These are phyloP conservation scores for Stevia rebaudiana DNA, from an alignment of 140 eudicot genomes.

Conservation along the genomic window DNA sequence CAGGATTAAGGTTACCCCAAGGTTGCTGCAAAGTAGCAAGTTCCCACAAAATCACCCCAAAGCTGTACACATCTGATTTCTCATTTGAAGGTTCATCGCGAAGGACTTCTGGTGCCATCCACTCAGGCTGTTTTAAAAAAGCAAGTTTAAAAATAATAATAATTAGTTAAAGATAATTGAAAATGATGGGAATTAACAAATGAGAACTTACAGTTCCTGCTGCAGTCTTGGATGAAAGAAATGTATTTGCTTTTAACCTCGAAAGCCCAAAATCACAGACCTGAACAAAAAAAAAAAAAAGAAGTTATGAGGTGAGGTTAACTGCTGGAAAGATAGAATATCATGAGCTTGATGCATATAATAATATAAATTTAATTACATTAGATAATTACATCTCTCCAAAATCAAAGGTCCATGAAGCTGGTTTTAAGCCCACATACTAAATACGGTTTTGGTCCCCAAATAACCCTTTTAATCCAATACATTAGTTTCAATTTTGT, in stretches of 20 bases:
- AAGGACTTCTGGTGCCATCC: constrained; percentile 59
- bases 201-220: constrained; percentile 47
- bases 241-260: constrained; percentile 45
- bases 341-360: neutral
- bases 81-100: constrained; percentile 50
- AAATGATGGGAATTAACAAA: neutral
- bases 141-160: neutral
- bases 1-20: constrained; percentile 43
- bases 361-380: too few species aligned
- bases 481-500: too few species aligned
- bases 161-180: neutral
- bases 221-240: constrained; percentile 50
- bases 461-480: too few species aligned
- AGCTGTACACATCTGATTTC: constrained; percentile 47
- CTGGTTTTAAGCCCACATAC: too few species aligned
- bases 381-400: neutral
- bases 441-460: too few species aligned
- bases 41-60: constrained; percentile 55
- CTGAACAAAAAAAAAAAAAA: constrained; percentile 16
- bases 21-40: constrained; percentile 45
- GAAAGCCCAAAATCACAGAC: constrained; percentile 56
- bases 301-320: neutral
- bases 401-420: neutral
- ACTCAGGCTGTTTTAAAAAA: constrained; percentile 36
- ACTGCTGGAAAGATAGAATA: neutral